Base-by-base conservation (phyloP, 2,329 filamentous ascomycete species). In the Fusarium keratoplasticum region DNA sequence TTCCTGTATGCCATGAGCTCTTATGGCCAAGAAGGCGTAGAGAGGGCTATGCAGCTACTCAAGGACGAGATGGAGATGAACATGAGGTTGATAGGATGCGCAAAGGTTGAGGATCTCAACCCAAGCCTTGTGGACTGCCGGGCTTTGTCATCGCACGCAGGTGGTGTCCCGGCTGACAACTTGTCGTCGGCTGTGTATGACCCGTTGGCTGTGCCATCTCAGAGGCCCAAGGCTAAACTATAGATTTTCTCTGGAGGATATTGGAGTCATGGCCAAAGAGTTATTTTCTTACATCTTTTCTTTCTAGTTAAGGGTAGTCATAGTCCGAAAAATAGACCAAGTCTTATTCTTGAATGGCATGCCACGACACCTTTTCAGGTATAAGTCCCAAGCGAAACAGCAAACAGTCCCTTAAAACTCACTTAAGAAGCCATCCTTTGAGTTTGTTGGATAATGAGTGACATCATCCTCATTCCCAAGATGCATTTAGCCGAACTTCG, bases 1-100 rank as follows among this genome's bases (percentile, higher is more conserved):
- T 98, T 98, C 87, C 84, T 99, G 69, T 99, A 95, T 81, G 96
- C 96, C 79, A 98, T 99, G 96, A 93, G 92, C 72, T 91, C 95
- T 10, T 98, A 98, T 80, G 96, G 54, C 1, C 52, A 57, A 1
- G 52, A 57, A 7, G 52, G 52, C 1, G 52, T 57, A 20, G 52
- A 57, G 20, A 33, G 52, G 14, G 52, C 52, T 18, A 57, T 57
- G 52, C 52, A 57, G 6, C 52, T 57, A 2, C 52, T 57, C 13
- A 57, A 57, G 31, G 52, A 57, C 20, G 52, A 57, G 14, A 57
- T 57, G 52, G 52, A 36, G 29, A 57, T 57, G 52, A 57, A 57
- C 20, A 35, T 57, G 52, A 57, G 52, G 8, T 18, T 57, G 7
- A 57, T 57, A 0, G 52, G 52, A 18, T 33, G 29, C 1, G 10